Conservation (phyloP, 1,139 yeast genomes). For the Blastobotrys malaysiensis region DNA sequence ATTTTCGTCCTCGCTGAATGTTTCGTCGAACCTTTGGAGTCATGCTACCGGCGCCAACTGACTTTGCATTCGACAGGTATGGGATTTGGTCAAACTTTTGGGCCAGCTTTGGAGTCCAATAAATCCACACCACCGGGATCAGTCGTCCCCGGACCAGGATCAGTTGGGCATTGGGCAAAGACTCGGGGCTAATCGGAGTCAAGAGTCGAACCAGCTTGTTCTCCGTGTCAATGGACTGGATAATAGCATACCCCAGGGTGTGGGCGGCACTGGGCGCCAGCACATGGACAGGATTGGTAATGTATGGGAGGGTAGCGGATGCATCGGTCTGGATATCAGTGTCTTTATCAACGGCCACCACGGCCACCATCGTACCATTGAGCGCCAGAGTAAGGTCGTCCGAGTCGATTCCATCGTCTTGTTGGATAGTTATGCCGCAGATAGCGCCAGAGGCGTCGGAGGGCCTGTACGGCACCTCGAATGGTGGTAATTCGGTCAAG, state of each 20-base stretch:
- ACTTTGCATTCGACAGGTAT: conserved; percentile 40
- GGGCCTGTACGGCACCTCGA: conserved; percentile 17
- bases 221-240: conserved; percentile 47
- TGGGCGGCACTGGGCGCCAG: conserved; percentile 12
- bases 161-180: conserved; percentile 25
- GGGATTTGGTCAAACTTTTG: conserved; percentile 15
- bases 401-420: conserved; percentile 26
- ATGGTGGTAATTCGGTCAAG: conserved; percentile 30
- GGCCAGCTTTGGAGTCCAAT: conserved; percentile 23
- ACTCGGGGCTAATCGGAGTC: conserved; percentile 41
- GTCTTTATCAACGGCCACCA: conserved; percentile 20
- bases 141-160: conserved; percentile 62
- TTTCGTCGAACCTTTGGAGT: conserved; percentile 61
- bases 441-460: conserved; percentile 13
- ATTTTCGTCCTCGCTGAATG: conserved; percentile 14
- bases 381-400: conserved; percentile 25
- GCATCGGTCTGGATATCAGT: conserved; percentile 12
- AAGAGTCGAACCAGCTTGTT: conserved; percentile 49
- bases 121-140: conserved; percentile 49
- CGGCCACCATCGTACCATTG: conserved; percentile 30
- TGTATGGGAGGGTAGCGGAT: conserved; percentile 5
- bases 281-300: not conserved
- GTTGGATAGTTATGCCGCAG: conserved; percentile 26
- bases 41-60: conserved; percentile 48
- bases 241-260: conserved; percentile 31